Base-by-base conservation (phyloP, 2,329 filamentous ascomycete genomes). In the Dryadomyces quercivorus region DNA sequence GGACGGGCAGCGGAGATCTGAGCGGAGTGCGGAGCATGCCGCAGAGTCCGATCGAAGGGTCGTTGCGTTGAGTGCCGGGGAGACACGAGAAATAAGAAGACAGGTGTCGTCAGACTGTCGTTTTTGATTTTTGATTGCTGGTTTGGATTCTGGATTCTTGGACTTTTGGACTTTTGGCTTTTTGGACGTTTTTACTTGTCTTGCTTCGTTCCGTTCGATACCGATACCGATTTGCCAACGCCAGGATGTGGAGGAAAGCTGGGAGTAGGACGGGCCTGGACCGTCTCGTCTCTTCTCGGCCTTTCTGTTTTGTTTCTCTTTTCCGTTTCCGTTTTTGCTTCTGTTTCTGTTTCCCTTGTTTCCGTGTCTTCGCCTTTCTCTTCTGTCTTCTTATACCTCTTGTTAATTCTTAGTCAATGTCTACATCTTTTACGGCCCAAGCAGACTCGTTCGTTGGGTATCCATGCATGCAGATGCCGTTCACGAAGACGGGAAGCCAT, bases 1-100 rank as follows among this genome's bases (percentile, higher is more conserved):
- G 88, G 67, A 95, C 90, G 15, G 88, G 84, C 47, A 95, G 89
- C 68, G 81, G 86, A 18, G 92, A 96, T 65, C 71, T 96, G 55
- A 74, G 75, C 60, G 72, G 69, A 50, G 65, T 74, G 50, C 71
- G 77, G 57, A 84, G 81, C 67, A 70, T 73, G 52, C 79, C 81
- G 3, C 69, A 75, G 38, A 84, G 81, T 62, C 81, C 81, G 1
- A 70, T 80, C 36, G 77, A 81, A 48, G 68, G 65, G 8, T n/a
- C 65, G n/a, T 52, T 43, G 21, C 56, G 55, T 45, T 59, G 53
- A 53, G 15, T 7, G 13, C 21, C 38, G 13, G 18, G 47, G 38
- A 38, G 42, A 21, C 15, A 2, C 2, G 34, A 34, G 7, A 40
- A 50, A 13, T 42, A n/a, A 42, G 12, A n/a, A 42, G 12, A n/a